Base-by-base conservation (phyloP, 768 basidiomycete genomes). In the Crassisporium funariophilum region DNA sequence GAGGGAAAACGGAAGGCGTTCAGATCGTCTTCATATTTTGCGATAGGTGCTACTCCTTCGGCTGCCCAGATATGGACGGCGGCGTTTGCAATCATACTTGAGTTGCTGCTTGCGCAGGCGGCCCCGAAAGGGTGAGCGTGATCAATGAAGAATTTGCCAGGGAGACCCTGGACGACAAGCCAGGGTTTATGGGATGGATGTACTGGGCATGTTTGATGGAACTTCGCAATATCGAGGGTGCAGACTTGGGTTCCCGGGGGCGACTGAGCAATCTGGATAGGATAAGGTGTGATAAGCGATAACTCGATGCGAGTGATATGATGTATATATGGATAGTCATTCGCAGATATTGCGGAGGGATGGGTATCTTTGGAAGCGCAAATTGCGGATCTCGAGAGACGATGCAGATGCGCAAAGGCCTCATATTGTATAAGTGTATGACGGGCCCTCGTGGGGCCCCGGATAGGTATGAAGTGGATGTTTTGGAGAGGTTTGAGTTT, bases 191-290 rank as follows among this genome's bases (percentile, higher is more conserved):
- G 65, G 0, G 50, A 45, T 0, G 68, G 67, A 7, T 44, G 41
- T 0, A 68, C 61, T 0, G 69, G 64, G 19, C 61, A 63, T 0
- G 67, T 71, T 0, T 65, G 46, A 46, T 71, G 69, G 27, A 68
- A 70, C 34, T 65, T 66, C 4, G 53, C 56, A 23, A 72, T 67
- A 50, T 72, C 66, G 1, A 61, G 36, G 0, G 57, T 64, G 29
- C 61, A 60, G 0, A 59, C 70, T 39, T 70, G 59, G 0, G 63
- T 60, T 1, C 70, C 66, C 0, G 49, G 52, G 5, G 66, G 67
- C 2, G 66, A 63, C 0, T 31, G 11, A 7, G 66, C 56, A 16
- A 69, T 54, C 68, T 71, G 55, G 10, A 35, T 15, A 23, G 4
- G 15, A 15, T 15, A 29, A 16, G 15, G 33, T 11, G 17, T 13